Conservation (phyloP, 352 stramenopile genomes). For the Phytopythium sindhum region DNA sequence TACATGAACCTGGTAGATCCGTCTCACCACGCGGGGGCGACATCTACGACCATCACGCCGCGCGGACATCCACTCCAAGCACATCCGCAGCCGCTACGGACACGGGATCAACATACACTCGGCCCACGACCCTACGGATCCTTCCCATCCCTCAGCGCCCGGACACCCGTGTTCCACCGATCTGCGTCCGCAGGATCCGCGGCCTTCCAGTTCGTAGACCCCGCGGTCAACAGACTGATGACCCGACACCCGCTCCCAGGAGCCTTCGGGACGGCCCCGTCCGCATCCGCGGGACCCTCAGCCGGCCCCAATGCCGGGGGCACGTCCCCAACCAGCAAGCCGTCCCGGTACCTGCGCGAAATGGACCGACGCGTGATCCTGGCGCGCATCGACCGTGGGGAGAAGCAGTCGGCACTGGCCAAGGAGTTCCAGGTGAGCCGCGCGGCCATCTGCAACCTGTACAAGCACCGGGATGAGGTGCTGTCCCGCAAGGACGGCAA, state of each 20-base stretch:
- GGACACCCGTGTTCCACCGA: not conserved
- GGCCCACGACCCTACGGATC: not conserved
- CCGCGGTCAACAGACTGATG: not conserved
- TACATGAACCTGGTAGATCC: constrained; percentile 2
- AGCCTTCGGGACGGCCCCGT: not conserved
- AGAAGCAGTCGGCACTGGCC: constrained; percentile 59
- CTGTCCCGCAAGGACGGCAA: constrained; percentile 43
- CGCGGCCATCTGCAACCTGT: constrained; percentile 58
- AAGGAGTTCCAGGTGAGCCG: constrained; percentile 68
- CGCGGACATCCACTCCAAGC: not conserved
- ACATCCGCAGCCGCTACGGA: not conserved
- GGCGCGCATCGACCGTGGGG: constrained; percentile 40
- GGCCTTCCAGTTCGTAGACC: not conserved
- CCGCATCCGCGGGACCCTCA: too few species aligned
- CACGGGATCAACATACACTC: not conserved
- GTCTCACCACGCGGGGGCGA: not conserved
- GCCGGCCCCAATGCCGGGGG: not conserved
- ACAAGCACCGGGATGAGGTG: constrained; percentile 53
- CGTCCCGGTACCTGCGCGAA: constrained; percentile 55
- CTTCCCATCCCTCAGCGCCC: not conserved
- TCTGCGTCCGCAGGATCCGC: not conserved
- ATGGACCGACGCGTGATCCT: constrained; percentile 61
- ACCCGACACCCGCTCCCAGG: not conserved
- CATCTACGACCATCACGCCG: not conserved
- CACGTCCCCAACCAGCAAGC: constrained; percentile 17